Conservation (phyloP, 805 yeast genomes). For the Candida montana region DNA sequence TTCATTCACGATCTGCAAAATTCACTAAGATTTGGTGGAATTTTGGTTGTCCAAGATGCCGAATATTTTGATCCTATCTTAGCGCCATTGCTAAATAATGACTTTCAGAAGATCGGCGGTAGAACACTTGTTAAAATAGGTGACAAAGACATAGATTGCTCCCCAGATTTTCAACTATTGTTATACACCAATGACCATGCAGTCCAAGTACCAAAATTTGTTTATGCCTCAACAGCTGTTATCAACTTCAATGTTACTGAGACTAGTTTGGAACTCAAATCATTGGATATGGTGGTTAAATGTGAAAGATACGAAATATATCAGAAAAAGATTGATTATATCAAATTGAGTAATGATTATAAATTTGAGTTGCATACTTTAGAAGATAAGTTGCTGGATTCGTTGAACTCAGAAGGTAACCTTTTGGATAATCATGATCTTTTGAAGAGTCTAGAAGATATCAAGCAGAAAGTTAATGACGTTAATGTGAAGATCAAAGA, state of each 20-base stretch:
- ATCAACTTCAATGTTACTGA: slow-evolving; percentile 72
- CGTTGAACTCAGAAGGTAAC: slow-evolving; percentile 54
- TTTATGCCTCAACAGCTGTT: slow-evolving; percentile 56
- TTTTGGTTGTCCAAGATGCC: slow-evolving; percentile 68
- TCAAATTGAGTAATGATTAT: slow-evolving; percentile 55
- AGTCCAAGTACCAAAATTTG: slow-evolving; percentile 42
- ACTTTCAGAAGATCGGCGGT: slow-evolving; percentile 63
- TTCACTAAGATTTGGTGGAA: slow-evolving; percentile 78
- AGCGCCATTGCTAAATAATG: slow-evolving; percentile 55
- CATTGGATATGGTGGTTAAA: slow-evolving; percentile 51
- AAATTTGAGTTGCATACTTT: slow-evolving; percentile 45
- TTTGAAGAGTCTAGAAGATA: slow-evolving; percentile 50
- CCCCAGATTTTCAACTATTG: slow-evolving; percentile 55
- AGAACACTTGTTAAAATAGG: slow-evolving; percentile 59
- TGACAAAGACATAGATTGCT: slow-evolving; percentile 57
- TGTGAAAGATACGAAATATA: slow-evolving; percentile 65
- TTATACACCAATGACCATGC: slow-evolving; percentile 58
- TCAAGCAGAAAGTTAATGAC: slow-evolving; percentile 58
- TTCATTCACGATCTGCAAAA: slow-evolving; percentile 69
- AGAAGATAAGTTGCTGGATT: slow-evolving; percentile 53
- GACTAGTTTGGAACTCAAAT: slow-evolving; percentile 57
- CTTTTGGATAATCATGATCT: slow-evolving; percentile 65
- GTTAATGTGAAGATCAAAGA: slow-evolving; percentile 50
- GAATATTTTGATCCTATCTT: slow-evolving; percentile 76
- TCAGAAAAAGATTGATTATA: slow-evolving; percentile 45